A percentile compares a stretch with the other conserved stretches of the same genome.
phyloP scores from a whole-genome alignment of 129 eudicot species.

The Flaveria ramosissima region DNA sequence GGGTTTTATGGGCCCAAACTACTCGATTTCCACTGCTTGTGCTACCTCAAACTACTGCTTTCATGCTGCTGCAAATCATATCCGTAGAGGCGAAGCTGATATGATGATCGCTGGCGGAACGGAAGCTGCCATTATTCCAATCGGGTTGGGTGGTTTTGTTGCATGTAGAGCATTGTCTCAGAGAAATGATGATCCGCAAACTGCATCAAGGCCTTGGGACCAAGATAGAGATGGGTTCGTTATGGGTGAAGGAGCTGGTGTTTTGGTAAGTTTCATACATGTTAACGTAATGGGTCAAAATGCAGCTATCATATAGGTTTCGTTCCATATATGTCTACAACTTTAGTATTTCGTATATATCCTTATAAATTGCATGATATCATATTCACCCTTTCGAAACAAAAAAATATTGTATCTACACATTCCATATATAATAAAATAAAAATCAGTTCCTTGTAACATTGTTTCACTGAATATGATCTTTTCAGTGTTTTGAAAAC shows the following conservation, averaged over 20 bases:
- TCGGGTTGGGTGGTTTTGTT: conserved; percentile 95
- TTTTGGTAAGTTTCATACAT: conserved; percentile 58
- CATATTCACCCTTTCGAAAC: background rate
- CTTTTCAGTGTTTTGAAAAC: background rate
- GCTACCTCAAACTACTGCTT: conserved; percentile 98
- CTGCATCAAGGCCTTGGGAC: conserved; percentile 99
- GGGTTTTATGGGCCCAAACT: conserved; percentile 98
- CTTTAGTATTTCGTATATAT: background rate
- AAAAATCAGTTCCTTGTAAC: background rate
- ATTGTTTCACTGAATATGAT: background rate
- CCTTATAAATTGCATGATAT: background rate
- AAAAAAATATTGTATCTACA: background rate
- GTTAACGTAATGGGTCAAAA: background rate
- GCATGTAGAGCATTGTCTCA: conserved; percentile 99
- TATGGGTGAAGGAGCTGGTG: conserved; percentile 99
- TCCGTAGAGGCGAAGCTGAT: conserved; percentile 97
- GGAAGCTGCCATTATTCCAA: conserved; percentile 92
- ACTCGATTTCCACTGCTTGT: conserved; percentile 97
- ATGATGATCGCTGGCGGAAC: conserved; percentile 99
- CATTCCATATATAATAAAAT: background rate
- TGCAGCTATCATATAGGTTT: background rate
- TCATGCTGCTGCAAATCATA: conserved; percentile 98
- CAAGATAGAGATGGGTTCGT: conserved; percentile 94
- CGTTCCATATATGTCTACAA: background rate
- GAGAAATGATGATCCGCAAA: conserved; percentile 93